Conservation (phyloP, 2,329 filamentous ascomycete genomes). For the Aspergillus ruber region DNA sequence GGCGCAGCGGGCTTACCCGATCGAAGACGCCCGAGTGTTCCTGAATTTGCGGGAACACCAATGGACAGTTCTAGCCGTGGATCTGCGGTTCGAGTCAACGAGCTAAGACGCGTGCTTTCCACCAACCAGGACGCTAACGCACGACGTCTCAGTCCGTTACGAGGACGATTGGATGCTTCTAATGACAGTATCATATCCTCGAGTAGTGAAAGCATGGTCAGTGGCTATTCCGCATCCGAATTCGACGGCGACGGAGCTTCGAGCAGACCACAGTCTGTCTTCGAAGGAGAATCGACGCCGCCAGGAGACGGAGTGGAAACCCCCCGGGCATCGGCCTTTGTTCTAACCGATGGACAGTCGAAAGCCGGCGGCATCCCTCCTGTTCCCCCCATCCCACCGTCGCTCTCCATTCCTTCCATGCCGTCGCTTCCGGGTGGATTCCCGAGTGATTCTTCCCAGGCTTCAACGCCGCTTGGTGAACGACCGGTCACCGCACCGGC, state of each 20-base stretch:
- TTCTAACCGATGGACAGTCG: conserved; percentile 11
- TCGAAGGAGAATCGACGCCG: conserved; percentile 12
- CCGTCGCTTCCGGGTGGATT: conserved; percentile 31
- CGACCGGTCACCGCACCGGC: conserved; percentile 29
- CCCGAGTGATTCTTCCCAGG: conserved; percentile 31
- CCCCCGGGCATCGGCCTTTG: conserved; percentile 21
- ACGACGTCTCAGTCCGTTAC: conserved; percentile 37
- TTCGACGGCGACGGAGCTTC: conserved; percentile 22
- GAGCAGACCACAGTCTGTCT: conserved; percentile 21
- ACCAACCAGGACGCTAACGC: conserved; percentile 29
- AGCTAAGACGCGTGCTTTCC: conserved; percentile 43
- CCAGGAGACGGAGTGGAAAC: conserved; percentile 27
- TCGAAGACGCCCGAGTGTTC: conserved; percentile 31
- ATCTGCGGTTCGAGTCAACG: conserved; percentile 43
- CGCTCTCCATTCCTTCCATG: conserved; percentile 27
- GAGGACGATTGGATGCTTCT: conserved; percentile 30
- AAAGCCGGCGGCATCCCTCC: conserved; percentile 35
- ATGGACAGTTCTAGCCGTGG: conserved; percentile 35
- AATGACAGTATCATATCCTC: conserved; percentile 31
- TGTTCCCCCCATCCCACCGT: conserved; percentile 40
- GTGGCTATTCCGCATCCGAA: conserved; percentile 33
- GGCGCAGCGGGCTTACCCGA: conserved; percentile 19
- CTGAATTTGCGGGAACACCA: conserved; percentile 29
- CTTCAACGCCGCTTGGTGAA: conserved; percentile 19
- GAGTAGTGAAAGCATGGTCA: conserved; percentile 43